A percentile compares a stretch with the other conserved stretches of the same genome.
These are phyloP conservation scores for Alternaria viburni DNA, from an alignment of 2,329 filamentous ascomycete species.

Conservation along the genomic window DNA sequence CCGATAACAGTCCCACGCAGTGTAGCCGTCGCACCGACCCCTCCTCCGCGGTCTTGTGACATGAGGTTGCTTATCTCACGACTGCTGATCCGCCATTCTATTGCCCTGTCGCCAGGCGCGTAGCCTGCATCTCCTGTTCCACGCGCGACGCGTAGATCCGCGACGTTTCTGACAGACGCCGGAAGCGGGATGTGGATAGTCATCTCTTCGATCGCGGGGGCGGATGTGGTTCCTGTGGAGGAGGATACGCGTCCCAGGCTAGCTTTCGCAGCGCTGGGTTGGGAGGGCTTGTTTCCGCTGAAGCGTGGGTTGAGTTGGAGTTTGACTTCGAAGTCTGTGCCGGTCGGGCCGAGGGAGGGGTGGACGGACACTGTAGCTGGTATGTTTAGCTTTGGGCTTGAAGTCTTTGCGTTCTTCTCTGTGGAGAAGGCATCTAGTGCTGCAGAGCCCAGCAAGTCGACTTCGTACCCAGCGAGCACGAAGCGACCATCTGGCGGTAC, in stretches of 20 bases:
- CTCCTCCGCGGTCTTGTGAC: constrained; percentile 47
- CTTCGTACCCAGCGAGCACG: constrained; percentile 91
- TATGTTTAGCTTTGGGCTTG: constrained; percentile 69
- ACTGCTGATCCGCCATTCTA: constrained; percentile 83
- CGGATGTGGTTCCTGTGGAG: constrained; percentile 40
- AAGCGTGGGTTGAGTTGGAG: constrained; percentile 68
- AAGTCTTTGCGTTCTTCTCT: constrained; percentile 25
- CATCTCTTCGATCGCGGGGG: constrained; percentile 71
- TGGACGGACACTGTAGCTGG: constrained; percentile 83
- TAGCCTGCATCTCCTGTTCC: constrained; percentile 85
- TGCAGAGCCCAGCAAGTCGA: constrained; percentile 81
- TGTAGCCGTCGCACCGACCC: constrained; percentile 71
- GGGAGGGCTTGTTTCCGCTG: constrained; percentile 45
- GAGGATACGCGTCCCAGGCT: constrained; percentile 30
- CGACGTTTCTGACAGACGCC: constrained; percentile 77
- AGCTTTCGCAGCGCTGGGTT: constrained; percentile 40
- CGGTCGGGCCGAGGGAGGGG: constrained; percentile 75
- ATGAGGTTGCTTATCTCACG: constrained; percentile 69
- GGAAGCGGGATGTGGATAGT: constrained; percentile 81
- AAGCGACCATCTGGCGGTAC: constrained; percentile 94
- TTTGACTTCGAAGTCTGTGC: constrained; percentile 88
- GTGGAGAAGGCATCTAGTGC: constrained; percentile 44
- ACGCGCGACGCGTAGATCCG: constrained; percentile 78
- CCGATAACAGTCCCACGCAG: constrained; percentile 83
- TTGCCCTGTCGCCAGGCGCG: constrained; percentile 70